These are phyloP conservation scores for Pythium phragmitis DNA, from an alignment of 352 stramenopile species.

Conservation along the genomic window DNA sequence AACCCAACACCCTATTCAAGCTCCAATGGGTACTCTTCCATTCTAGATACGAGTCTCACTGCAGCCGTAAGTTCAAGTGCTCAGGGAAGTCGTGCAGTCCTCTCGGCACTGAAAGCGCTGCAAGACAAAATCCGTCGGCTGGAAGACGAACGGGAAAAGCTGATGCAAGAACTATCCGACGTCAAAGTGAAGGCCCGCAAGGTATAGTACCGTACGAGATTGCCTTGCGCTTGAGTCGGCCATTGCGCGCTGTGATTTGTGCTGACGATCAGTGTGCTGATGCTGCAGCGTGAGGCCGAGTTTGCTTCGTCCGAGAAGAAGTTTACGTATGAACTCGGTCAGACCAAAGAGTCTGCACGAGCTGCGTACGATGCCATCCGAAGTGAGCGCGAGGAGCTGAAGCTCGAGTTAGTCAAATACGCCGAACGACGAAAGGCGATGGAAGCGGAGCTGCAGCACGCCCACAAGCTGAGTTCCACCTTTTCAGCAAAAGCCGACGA, in stretches of 20 bases:
- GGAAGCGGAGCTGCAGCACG: conserved; percentile 50
- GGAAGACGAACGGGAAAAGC: conserved; percentile 58
- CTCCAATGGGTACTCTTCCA: conserved; percentile 2
- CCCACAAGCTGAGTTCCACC: conserved; percentile 46
- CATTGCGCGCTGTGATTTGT: neutral
- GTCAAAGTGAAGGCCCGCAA: conserved; percentile 51
- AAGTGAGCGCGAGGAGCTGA: conserved; percentile 58
- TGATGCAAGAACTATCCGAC: conserved; percentile 63
- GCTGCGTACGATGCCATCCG: conserved; percentile 65
- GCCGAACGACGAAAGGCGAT: conserved; percentile 46
- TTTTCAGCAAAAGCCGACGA: conserved; percentile 55
- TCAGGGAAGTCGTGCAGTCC: conserved; percentile 62
- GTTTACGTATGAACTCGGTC: conserved; percentile 59
- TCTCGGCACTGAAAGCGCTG: conserved; percentile 73
- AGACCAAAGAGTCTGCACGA: conserved; percentile 64
- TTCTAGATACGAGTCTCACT: conserved; percentile 17
- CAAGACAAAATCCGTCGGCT: conserved; percentile 77
- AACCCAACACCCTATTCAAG: neutral
- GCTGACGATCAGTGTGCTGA: neutral
- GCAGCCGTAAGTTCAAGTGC: conserved; percentile 12
- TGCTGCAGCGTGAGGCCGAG: conserved; percentile 43
- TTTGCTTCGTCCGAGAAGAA: conserved; percentile 58
- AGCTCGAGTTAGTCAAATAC: conserved; percentile 48
- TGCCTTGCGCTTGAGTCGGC: neutral
- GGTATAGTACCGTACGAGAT: conserved; percentile 19